Evolutionary conservation across 2,329 filamentous ascomycete genomes (phyloP).

Genomic region (Arthrobotrys conoides): DNA sequence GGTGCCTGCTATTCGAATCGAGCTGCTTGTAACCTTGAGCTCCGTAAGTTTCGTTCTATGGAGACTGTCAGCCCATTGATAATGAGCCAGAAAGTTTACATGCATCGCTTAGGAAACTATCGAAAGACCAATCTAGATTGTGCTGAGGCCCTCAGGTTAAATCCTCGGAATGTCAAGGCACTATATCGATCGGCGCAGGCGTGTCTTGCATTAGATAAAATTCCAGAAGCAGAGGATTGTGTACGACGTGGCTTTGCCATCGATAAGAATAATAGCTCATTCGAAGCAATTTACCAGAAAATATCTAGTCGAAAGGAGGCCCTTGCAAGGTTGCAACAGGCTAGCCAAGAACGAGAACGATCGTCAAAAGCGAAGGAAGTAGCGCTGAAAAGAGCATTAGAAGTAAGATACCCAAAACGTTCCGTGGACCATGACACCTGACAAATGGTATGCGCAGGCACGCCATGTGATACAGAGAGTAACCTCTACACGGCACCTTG

Average conservation of each 20-base stretch:
- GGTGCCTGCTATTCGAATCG: conserved; percentile 86
- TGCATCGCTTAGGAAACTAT: conserved; percentile 78
- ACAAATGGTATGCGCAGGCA: conserved; percentile 1
- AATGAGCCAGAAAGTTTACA: not conserved
- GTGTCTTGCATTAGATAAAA: conserved; percentile 81
- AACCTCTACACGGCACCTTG: conserved; percentile 72
- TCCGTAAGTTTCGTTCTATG: conserved; percentile 71
- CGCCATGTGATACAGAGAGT: conserved; percentile 34
- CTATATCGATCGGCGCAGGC: conserved; percentile 87
- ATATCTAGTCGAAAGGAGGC: conserved; percentile 74
- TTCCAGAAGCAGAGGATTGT: conserved; percentile 84
- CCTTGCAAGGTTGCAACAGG: conserved; percentile 74
- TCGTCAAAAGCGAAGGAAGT: conserved; percentile 72
- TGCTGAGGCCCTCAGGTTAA: conserved; percentile 81
- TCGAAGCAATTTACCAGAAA: conserved; percentile 75
- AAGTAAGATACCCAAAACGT: conserved; percentile 70
- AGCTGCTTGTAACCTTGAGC: conserved; percentile 87
- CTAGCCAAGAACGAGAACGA: conserved; percentile 70
- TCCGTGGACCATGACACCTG: not conserved
- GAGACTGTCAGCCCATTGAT: conserved; percentile 53
- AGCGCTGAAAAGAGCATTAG: conserved; percentile 77
- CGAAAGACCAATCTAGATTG: conserved; percentile 89
- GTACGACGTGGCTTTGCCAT: conserved; percentile 80
- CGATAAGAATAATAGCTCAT: conserved; percentile 78
- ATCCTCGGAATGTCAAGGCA: conserved; percentile 87